Evolutionary conservation across 192 early-diverging fungal species (phyloP).

Genomic region (Phycomyces nitens): DNA sequence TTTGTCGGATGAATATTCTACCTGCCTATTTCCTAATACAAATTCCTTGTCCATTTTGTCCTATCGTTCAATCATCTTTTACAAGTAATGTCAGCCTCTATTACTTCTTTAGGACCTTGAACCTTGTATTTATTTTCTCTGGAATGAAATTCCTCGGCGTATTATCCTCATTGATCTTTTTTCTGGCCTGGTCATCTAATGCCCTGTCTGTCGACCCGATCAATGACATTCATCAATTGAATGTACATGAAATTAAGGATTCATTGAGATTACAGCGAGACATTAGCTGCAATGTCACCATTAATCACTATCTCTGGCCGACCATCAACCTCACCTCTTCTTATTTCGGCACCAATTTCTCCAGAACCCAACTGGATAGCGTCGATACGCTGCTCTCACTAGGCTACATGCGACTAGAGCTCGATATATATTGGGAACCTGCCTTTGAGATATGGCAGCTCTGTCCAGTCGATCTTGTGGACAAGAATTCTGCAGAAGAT

Average conservation of each 20-base stretch:
- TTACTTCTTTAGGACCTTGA: too few species aligned
- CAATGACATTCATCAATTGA: too few species aligned
- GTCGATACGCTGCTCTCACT: not conserved
- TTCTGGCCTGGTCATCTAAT: not conserved
- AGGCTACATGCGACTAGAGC: conserved; percentile 22
- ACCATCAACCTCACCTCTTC: conserved; percentile 25
- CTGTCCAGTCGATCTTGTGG: conserved; percentile 9
- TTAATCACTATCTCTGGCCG: conserved; percentile 29
- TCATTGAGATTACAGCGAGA: conserved; percentile 27
- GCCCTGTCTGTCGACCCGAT: too few species aligned
- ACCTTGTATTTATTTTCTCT: too few species aligned
- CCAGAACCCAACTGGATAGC: not conserved
- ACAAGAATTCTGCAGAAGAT: not conserved
- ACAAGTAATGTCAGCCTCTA: too few species aligned
- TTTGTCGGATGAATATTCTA: too few species aligned
- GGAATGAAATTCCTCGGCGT: too few species aligned
- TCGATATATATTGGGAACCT: conserved; percentile 33
- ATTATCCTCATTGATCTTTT: not conserved
- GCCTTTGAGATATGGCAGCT: conserved; percentile 20
- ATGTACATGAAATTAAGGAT: too few species aligned
- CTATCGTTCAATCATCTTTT: too few species aligned
- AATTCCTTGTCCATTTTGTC: too few species aligned
- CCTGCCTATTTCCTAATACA: too few species aligned
- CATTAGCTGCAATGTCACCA: conserved; percentile 25
- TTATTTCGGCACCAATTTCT: conserved; percentile 30